Evolutionary conservation across 371 early-diverging fungal species (phyloP), one percentile per base, ranked within the genome.

Genomic region (Amoeboaphelidium protococcarum): DNA sequence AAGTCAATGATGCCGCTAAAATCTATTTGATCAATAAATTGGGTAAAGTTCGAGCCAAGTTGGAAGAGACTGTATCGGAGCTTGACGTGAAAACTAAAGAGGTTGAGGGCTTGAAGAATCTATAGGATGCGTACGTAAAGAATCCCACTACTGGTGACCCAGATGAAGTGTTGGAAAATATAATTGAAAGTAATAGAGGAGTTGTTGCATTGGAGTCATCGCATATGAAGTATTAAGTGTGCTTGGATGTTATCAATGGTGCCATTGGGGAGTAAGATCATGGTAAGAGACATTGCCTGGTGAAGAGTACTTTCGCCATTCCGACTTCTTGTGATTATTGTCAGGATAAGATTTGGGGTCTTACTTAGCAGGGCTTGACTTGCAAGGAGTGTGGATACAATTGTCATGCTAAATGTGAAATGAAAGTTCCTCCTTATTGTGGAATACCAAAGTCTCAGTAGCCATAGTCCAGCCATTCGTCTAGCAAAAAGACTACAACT

Each of bases 331-430:
- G 83, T 59, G 80, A 80, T 50, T 74, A 69, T 45, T 82, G 83
- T 49, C 64, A 63, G 26, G 68, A 64, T 37, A 74, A 71, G 3
- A 72, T 79, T 25, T 79, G 79, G 79, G 77, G 80, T 1, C 53
- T 82, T 19, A 70, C 78, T 19, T 74, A 76, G 42, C 76, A 80
- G 55, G 78, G 77, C 0, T 55, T 75, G n/a, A 71, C 26, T 3
- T 44, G 44, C 23, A 25, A 12, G 56, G 76, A 71, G n/a, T 83
- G 83, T 62, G 77, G 79, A 2, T 79, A 76, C 49, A 76, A 75
- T 26, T 82, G 82, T 52, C 83, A 83, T 52, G 66, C 76, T 2
- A 80, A 77, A 48, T 83, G 83, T 55, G 80, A 82, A 57, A 73
- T 83, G 68, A 83, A 82, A 51, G 80, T 80, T 0, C 70, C 79